phyloP scores from a whole-genome alignment of 306 rosid genomes.

The Oxytropis ochrocephala region DNA sequence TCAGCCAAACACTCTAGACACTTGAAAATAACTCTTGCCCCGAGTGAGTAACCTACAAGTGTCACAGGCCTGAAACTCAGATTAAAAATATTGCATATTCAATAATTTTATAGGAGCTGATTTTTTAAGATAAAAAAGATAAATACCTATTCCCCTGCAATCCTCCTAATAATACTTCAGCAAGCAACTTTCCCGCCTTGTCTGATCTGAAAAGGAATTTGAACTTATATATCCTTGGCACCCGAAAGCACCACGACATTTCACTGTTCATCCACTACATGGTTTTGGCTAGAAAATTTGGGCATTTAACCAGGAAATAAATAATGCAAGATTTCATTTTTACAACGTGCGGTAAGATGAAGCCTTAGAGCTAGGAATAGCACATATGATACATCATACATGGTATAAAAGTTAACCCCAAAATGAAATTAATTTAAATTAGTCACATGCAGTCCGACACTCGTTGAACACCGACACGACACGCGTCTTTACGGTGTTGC shows the following conservation, averaged over 20 bases:
- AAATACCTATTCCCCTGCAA: constrained; percentile 59
- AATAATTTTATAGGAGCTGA: constrained; percentile 6
- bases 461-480: no score
- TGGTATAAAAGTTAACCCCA: background rate
- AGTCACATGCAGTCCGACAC: background rate
- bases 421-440: background rate
- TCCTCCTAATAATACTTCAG: constrained; percentile 49
- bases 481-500: no score
- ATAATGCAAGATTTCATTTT: background rate
- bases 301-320: background rate
- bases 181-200: constrained; percentile 69
- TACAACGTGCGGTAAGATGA: background rate
- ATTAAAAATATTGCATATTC: constrained; percentile 20
- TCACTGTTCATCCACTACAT: background rate
- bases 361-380: constrained; percentile 5
- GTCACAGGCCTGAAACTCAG: constrained; percentile 59
- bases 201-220: constrained; percentile 44
- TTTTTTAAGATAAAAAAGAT: background rate
- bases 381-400: background rate
- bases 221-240: constrained; percentile 4
- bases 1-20: constrained; percentile 56
- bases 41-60: constrained; percentile 60
- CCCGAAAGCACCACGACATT: background rate
- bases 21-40: constrained; percentile 63
- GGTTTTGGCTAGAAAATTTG: background rate